Base-by-base conservation (phyloP, 176 grass and related monocot genomes). In the Calamus simplicifolius region DNA sequence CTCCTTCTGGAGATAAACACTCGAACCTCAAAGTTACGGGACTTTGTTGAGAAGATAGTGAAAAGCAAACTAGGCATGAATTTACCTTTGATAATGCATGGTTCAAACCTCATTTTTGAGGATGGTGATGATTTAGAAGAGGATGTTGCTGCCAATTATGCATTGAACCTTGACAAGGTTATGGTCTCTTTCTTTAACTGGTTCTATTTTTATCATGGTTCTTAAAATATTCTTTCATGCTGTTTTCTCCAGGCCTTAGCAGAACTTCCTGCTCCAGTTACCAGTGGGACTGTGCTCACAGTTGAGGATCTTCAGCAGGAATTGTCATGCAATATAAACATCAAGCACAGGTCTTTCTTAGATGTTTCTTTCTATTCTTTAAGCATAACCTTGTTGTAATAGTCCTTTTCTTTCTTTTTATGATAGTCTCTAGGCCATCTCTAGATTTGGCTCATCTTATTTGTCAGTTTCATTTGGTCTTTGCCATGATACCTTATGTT, bases 291-390 rank as follows among this genome's bases (percentile, higher is more conserved):
- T 50, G 83, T 79, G 38, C 67, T 98, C 61, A 78, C 84, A 16
- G 79, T 98, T 25, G 94, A 98, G 68, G 94, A 93, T 98, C 79
- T 98, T 25, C 94, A 72, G 55, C 94, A 98, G 71, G 94, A 98
- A 73, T 48, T 92, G 21, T 70, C 71, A 54, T 98, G 94, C 73
- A 91, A 81, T 62, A 92, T 98, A 59, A 86, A 98, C 79, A 89
- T 98, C 73, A 98, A 83, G 56, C 94, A 98, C 84, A 98, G 94
- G 94, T 98, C 65, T 26, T 16, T 50, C 16, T 58, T 27, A 31
- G 18, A 3, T 70, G 50, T 12, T 81, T 49, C 3, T 5, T 49
- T 56, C 31, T 4, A n/a, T 64, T n/a, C 25, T 69, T 16, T 30
- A n/a, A 4, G 2, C 4, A 27, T 10, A 56, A 53, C 38, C 6